Percentiles rank a stretch among this genome's conserved stretches.
phyloP scores from a whole-genome alignment of 2,329 filamentous ascomycete genomes.

The Colletotrichum siamense region DNA sequence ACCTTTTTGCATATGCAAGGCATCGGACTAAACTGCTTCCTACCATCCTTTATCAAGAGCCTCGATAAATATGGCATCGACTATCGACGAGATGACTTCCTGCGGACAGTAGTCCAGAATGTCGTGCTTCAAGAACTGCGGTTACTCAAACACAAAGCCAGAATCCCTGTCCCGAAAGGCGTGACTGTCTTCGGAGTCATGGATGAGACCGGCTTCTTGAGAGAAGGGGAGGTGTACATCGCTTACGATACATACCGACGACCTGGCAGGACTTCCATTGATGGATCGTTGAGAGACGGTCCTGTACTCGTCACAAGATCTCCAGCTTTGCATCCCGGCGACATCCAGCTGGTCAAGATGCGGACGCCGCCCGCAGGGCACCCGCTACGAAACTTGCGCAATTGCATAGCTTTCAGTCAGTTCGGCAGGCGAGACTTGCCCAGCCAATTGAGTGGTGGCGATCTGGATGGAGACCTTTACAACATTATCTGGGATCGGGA shows the following conservation, averaged over 20 bases:
- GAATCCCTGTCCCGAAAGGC: slow-evolving; percentile 74
- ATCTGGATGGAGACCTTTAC: slow-evolving; percentile 84
- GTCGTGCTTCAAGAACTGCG: slow-evolving; percentile 74
- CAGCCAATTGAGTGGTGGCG: slow-evolving; percentile 79
- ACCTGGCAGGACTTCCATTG: slow-evolving; percentile 23
- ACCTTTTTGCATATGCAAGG: slow-evolving; percentile 68
- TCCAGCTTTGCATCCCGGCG: slow-evolving; percentile 82
- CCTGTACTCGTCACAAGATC: slow-evolving; percentile 74
- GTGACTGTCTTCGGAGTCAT: slow-evolving; percentile 83
- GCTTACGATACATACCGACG: slow-evolving; percentile 41
- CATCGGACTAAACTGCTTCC: slow-evolving; percentile 64
- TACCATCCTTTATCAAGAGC: slow-evolving; percentile 67
- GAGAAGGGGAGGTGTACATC: slow-evolving; percentile 73
- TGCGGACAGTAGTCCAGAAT: slow-evolving; percentile 74
- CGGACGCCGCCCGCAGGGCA: slow-evolving; percentile 65
- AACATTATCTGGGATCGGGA: slow-evolving; percentile 76
- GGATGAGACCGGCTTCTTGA: slow-evolving; percentile 76
- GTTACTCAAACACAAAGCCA: slow-evolving; percentile 77
- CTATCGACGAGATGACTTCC: slow-evolving; percentile 72
- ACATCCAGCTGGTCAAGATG: slow-evolving; percentile 72
- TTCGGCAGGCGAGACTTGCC: slow-evolving; percentile 76
- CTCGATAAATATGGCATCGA: slow-evolving; percentile 64
- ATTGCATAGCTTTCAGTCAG: slow-evolving; percentile 81
- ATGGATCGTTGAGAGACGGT: slow-evolving; percentile 37
- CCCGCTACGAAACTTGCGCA: slow-evolving; percentile 66